Evolutionary conservation across 805 yeast species (phyloP), one percentile per base, ranked within the genome.

Genomic region (Metschnikowia cerradonensis): DNA sequence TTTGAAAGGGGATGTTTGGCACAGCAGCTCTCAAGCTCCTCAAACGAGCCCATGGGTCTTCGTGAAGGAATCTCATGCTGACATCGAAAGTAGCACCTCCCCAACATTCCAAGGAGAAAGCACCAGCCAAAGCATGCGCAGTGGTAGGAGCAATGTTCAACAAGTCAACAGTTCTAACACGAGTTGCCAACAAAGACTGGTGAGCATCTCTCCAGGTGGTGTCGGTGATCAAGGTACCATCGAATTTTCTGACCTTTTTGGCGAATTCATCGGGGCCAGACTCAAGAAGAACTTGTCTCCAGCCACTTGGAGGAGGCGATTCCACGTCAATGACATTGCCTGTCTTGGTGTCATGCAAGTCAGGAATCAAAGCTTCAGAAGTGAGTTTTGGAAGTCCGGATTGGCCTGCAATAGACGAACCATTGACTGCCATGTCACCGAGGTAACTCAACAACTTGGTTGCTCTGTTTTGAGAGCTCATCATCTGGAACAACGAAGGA

Each of bases 161-260:
- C 64, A 94, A 76, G 71, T 94, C 99, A 60, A 88, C 80, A 22
- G 99, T 94, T 74, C 99, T 84, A 36, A 94, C 95, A 73, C 99
- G 87, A 39, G 99, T 94, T 8, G 99, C 99, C 65, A 94, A 79
- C 61, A 94, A 75, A 22, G 97, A 91, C 78, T 94, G 99, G 74
- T 94, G 99, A 35, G 99, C 99, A 72, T 94, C 99, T 83, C 99
- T 90, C 99, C 99, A 94, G 8, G 99, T 94, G 49, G 99, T 94
- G 71, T 94, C 99, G 89, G 95, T 94, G 63, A 94, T 74, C 69
- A 94, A 77, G 59, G 96, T 85, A 63, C 99, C 99, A 49, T 88
- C 75, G 73, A 82, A 84, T 15, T 74, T 70, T 68, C 97, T 83
- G 52, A 94, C 96, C 63, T 88, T 85, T 73, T 84, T 79, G 60